A percentile compares a stretch with the other conserved stretches of the same genome.
These are phyloP conservation scores for Hyaloscypha bicolor DNA, from an alignment of 495 filamentous ascomycete genomes.

Conservation along the genomic window DNA sequence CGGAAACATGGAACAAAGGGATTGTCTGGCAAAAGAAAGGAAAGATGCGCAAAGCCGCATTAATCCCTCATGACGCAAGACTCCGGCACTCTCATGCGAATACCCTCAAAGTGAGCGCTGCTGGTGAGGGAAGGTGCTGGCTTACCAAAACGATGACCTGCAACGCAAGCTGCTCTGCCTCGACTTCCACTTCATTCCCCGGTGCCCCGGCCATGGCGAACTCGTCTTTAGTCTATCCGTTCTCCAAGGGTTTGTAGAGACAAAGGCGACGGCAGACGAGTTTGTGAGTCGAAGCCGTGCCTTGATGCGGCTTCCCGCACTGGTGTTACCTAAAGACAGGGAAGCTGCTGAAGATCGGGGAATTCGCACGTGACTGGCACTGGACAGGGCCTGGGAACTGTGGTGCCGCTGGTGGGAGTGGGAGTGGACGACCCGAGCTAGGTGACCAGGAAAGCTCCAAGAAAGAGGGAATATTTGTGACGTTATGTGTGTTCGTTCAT, in stretches of 20 bases:
- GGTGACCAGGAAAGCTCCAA: not conserved
- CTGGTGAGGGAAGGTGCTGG: constrained; percentile 19
- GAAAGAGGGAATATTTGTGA: not conserved
- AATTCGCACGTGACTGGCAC: not conserved
- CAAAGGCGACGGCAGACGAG: not conserved
- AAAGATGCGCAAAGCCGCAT: not conserved
- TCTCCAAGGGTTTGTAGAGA: not conserved
- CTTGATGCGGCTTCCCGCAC: constrained; percentile 2
- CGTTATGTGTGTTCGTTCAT: not conserved
- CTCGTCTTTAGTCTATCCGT: not conserved
- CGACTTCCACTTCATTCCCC: not conserved
- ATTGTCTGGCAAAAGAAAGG: constrained; percentile 17
- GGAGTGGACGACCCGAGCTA: no score
- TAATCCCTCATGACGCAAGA: constrained; percentile 7
- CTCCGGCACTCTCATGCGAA: not conserved
- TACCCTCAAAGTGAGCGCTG: no score
- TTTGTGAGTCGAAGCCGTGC: constrained; percentile 6
- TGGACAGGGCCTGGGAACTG: no score
- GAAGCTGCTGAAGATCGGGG: not conserved
- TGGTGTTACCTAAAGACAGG: constrained; percentile 1
- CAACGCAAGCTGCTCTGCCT: constrained; percentile 51
- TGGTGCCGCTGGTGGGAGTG: no score
- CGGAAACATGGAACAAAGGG: constrained; percentile 3
- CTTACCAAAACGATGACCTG: constrained; percentile 83
- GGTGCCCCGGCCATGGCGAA: not conserved